phyloP scores from a whole-genome alignment of 768 basidiomycete genomes.

The Tylopilus plumbeoviolaceoides region DNA sequence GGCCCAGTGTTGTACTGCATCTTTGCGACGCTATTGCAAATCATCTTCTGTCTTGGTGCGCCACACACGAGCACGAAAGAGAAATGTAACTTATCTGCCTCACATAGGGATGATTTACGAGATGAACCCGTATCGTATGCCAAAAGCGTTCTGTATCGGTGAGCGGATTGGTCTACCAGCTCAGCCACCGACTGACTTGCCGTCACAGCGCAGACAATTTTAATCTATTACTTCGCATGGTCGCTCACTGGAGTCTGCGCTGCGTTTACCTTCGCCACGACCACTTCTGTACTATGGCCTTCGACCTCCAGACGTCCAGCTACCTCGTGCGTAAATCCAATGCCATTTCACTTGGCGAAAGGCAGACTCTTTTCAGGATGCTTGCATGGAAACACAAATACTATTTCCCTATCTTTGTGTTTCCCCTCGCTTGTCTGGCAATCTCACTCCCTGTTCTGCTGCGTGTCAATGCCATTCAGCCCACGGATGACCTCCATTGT shows the following conservation, averaged over 20 bases:
- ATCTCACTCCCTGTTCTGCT: constrained; percentile 43
- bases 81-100: neutral
- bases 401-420: constrained; percentile 40
- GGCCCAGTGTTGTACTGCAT: constrained; percentile 45
- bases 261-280: constrained; percentile 45
- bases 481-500: constrained; percentile 52
- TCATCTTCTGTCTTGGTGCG: constrained; percentile 57
- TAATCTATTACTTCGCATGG: constrained; percentile 42
- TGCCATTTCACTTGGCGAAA: neutral
- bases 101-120: constrained; percentile 54
- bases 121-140: constrained; percentile 62
- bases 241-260: constrained; percentile 42
- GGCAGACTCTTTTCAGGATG: constrained; percentile 29
- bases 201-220: constrained; percentile 17
- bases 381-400: constrained; percentile 48
- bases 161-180: constrained; percentile 11
- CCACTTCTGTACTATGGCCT: constrained; percentile 41
- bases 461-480: constrained; percentile 41
- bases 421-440: constrained; percentile 45
- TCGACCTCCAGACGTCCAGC: constrained; percentile 24
- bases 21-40: constrained; percentile 50
- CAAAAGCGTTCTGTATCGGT: constrained; percentile 55
- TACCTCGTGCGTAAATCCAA: constrained; percentile 15
- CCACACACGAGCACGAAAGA: neutral
- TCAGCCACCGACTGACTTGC: constrained; percentile 8